Evolutionary conservation across 805 yeast genomes (phyloP).

Genomic region (Nakazawaea sp.): DNA sequence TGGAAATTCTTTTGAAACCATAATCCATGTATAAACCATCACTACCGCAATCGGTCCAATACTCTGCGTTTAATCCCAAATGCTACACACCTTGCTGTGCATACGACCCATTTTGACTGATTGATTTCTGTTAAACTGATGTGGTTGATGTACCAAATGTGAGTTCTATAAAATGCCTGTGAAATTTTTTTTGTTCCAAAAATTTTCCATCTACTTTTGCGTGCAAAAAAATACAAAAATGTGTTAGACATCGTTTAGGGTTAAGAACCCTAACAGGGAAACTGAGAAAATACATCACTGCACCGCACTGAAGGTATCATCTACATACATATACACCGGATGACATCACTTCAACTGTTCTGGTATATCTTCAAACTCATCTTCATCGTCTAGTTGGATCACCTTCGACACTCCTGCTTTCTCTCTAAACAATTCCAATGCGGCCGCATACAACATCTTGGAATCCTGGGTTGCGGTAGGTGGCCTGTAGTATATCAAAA

Average conservation of each 20-base stretch:
- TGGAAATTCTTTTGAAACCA: no score
- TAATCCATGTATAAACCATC: no score
- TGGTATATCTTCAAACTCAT: slow-evolving; percentile 59
- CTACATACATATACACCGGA: no score
- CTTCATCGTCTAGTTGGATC: slow-evolving; percentile 59
- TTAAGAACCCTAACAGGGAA: no score
- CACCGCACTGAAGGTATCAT: no score
- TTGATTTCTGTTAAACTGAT: slow-evolving; percentile 20
- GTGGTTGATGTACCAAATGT: no score
- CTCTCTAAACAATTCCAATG: slow-evolving; percentile 70
- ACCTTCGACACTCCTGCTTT: slow-evolving; percentile 69
- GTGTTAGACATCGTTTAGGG: no score
- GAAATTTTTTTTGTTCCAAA: slow-evolving; percentile 17
- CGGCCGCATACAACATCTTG: slow-evolving; percentile 89
- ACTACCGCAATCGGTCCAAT: slow-evolving; percentile 27
- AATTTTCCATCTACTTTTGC: slow-evolving; percentile 1
- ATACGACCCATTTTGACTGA: slow-evolving; percentile 95
- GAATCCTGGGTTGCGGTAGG: slow-evolving; percentile 75
- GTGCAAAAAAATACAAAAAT: no score
- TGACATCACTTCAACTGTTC: slow-evolving; percentile 20
- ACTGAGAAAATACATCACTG: no score
- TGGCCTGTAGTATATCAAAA: slow-evolving; percentile 84
- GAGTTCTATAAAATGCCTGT: no score
- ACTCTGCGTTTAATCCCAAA: slow-evolving; percentile 18
- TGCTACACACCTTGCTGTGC: slow-evolving; percentile 90